Evolutionary conservation across 805 yeast species (phyloP), one percentile per base, ranked within the genome.

Genomic region (Wickerhamiella alocasiicola): DNA sequence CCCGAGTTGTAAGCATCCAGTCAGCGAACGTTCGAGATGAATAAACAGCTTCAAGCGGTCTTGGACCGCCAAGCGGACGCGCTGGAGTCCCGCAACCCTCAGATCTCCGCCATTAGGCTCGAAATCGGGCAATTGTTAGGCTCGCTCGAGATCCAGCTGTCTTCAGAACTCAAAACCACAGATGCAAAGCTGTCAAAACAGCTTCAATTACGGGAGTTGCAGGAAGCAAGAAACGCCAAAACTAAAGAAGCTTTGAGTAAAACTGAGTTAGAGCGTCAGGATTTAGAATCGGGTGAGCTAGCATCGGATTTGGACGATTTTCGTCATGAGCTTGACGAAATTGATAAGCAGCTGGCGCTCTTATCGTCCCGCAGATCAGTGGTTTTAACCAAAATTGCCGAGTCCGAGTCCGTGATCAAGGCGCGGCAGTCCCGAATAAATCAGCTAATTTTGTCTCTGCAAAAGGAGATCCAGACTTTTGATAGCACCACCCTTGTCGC

Each of bases 31-130:
- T n/a, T n/a, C n/a, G n/a, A 17, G 15, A 26, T 28, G 30, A 31
- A 19, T 11, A 23, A 37, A 24, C 41, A 31, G 23, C 29, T 50
- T 11, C 54, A 50, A 39, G 31, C 21, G 5, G n/a, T 23, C 17
- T 36, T 50, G 4, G 54, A 50, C 16, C 38, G 36, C n/a, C 54
- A 50, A 27, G 48, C 49, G 44, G 49, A 47, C 19, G 49, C 52
- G 12, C 45, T 50, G 1, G 52, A 47, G 38, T 36, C 49, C 2
- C 48, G 54, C 11, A 38, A 43, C 20, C 36, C 41, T 6, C 12
- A 17, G 5, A 40, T 49, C 7, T n/a, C 7, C 9, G 3, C 7
- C 1, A 39, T 46, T 4, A 32, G 53, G 9, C 15, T 13, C 19
- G 36, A 41, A 5, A 36, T 49, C 9, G 36, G n/a, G 11, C 42